Evolutionary conservation across 176 grass and related monocot genomes (phyloP), one percentile per base, ranked within the genome.

Genomic region (Cymbopogon citratus): DNA sequence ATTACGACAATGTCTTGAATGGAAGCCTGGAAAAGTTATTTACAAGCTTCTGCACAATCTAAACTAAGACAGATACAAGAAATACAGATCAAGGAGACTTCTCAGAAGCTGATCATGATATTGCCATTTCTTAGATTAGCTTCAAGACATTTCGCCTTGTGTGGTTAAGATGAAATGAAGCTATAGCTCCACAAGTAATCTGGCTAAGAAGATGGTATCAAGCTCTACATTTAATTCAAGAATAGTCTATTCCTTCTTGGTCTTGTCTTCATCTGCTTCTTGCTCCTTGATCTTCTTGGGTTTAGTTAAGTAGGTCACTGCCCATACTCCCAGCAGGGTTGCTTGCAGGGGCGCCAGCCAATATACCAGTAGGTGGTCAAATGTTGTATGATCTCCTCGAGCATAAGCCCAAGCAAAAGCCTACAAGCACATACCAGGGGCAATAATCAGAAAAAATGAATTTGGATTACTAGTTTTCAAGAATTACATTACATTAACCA

Each of bases 361-460:
- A 79, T 98, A 98, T 12, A 95, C 96, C 75, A 98, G 35, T 23
- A 99, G 73, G 80, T 99, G 96, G 29, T 99, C 92, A 27, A 95
- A 59, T 54, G 80, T 93, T 66, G 85, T 56, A 33, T 95, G 96
- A 81, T 99, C 96, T 41, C 96, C 92, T 69, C 92, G 89, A 71
- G 91, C 89, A 95, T 90, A 99, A 25, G 92, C 96, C 96, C 96
- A 99, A 59, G 89, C 96, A 87, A 99, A 95, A 73, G 96, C 96
- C 96, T 99, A 45, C 7, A 49, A 36, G 24, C 78, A 80, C 27
- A 86, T 46, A 91, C 12, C 52, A 71, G 14, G 75, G 51, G n/a
- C 54, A 63, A 79, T 41, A 16, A 27, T 92, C 39, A 82, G 60
- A 71, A 48, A 46, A 81, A 76, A 10, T 66, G 28, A 76, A 76